Evolutionary conservation across 2,329 filamentous ascomycete species (phyloP).

Genomic region (Microsporum canis): DNA sequence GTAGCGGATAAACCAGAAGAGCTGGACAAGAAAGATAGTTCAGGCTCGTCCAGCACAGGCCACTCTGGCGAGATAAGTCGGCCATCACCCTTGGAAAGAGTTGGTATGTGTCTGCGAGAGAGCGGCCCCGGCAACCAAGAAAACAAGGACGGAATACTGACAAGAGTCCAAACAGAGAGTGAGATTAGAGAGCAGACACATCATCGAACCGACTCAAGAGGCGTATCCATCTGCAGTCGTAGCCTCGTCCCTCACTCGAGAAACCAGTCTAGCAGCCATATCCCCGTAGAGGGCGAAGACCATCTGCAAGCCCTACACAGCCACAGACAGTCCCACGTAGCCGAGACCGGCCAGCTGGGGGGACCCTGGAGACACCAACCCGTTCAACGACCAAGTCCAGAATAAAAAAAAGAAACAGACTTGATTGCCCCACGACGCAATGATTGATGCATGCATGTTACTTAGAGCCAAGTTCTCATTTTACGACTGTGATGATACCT

Average conservation of each 20-base stretch:
- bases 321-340: conserved; percentile 9
- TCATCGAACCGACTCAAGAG: background rate
- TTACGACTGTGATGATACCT: conserved; percentile 1
- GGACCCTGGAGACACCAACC: background rate
- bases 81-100: background rate
- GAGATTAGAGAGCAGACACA: background rate
- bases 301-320: conserved; percentile 8
- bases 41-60: background rate
- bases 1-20: background rate
- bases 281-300: background rate
- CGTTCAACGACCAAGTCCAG: background rate
- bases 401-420: background rate
- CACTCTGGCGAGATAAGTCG: background rate
- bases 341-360: conserved; percentile 12
- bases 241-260: background rate
- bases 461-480: background rate
- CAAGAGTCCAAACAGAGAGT: background rate
- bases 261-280: background rate
- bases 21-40: background rate
- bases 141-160: background rate
- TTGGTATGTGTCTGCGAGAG: background rate
- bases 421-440: background rate
- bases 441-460: conserved; percentile 14
- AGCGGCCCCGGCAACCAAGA: background rate
- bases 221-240: background rate